phyloP scores from a whole-genome alignment of 345 rosid genomes.

The Geranium brycei region DNA sequence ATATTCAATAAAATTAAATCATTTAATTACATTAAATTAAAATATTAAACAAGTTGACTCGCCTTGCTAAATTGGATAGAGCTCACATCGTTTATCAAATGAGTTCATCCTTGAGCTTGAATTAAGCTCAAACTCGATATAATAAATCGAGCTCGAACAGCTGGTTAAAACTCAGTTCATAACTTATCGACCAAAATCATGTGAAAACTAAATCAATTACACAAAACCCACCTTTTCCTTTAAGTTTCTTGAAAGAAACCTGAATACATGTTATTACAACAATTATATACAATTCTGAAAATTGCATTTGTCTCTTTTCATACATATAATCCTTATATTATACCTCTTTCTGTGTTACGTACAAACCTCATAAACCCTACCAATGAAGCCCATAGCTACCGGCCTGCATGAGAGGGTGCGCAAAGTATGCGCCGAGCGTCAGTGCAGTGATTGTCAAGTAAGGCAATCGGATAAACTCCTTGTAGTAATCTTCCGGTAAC shows the following conservation, averaged over 20 bases:
- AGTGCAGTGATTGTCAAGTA: slow-evolving; percentile 13
- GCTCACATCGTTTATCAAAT: too few relatives aligned
- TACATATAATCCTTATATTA: background rate
- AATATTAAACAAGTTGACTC: too few relatives aligned
- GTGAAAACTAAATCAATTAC: too few relatives aligned
- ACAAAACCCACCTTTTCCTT: too few relatives aligned
- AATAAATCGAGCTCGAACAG: too few relatives aligned
- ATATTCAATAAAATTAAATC: too few relatives aligned
- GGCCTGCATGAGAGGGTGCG: slow-evolving; percentile 14
- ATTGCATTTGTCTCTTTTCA: background rate
- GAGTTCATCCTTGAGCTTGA: too few relatives aligned
- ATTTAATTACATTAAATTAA: too few relatives aligned
- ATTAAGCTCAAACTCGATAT: too few relatives aligned
- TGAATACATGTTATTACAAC: background rate
- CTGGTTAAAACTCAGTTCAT: too few relatives aligned
- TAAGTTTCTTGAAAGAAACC: background rate
- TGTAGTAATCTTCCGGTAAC: slow-evolving; percentile 18
- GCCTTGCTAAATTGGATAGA: too few relatives aligned
- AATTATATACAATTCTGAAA: background rate
- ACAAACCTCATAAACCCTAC: slow-evolving; percentile 5
- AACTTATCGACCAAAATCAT: too few relatives aligned
- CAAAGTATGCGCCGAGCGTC: slow-evolving; percentile 14
- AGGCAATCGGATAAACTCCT: slow-evolving; percentile 17
- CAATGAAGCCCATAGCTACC: slow-evolving; percentile 15
- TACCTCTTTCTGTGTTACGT: background rate